Evolutionary conservation across 1,284 basidiomycete genomes (phyloP).

Genomic region (Cryptococcus jaspeensis): DNA sequence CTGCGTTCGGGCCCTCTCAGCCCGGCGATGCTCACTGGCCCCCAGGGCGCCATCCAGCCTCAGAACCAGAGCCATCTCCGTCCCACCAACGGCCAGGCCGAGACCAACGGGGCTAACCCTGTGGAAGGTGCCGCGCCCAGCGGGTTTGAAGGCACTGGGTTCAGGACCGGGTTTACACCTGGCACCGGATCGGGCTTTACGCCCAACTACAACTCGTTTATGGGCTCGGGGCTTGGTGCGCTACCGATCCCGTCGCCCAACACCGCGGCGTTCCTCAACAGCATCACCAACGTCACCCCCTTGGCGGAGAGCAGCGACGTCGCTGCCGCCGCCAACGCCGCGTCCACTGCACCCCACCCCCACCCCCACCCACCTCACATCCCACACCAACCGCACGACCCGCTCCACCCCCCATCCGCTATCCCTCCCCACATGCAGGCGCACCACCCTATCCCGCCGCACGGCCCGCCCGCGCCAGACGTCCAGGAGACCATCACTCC

Average conservation of each 20-base stretch:
- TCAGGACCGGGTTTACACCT: slow-evolving; percentile 67
- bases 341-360: slow-evolving; percentile 1
- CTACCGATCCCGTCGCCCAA: slow-evolving; percentile 78
- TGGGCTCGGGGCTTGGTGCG: slow-evolving; percentile 43
- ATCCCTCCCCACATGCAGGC: slow-evolving; percentile 36
- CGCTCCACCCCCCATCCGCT: slow-evolving; percentile 30
- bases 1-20: slow-evolving; percentile 87
- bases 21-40: slow-evolving; percentile 91
- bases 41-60: too few species aligned
- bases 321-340: slow-evolving; percentile 9
- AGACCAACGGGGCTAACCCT: slow-evolving; percentile 27
- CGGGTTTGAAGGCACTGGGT: slow-evolving; percentile 71
- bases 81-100: not conserved
- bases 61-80: slow-evolving; percentile 15
- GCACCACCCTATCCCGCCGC: slow-evolving; percentile 37
- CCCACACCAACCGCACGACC: too few species aligned
- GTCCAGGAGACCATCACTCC: slow-evolving; percentile 74
- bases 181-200: slow-evolving; percentile 73
- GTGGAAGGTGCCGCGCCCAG: slow-evolving; percentile 54
- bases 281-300: slow-evolving; percentile 72
- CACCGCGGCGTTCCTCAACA: slow-evolving; percentile 87
- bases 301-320: slow-evolving; percentile 45
- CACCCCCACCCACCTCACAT: too few species aligned
- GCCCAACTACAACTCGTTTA: slow-evolving; percentile 56
- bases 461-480: slow-evolving; percentile 17